Evolutionary conservation across 768 basidiomycete species (phyloP).

Genomic region (Russula sp.): DNA sequence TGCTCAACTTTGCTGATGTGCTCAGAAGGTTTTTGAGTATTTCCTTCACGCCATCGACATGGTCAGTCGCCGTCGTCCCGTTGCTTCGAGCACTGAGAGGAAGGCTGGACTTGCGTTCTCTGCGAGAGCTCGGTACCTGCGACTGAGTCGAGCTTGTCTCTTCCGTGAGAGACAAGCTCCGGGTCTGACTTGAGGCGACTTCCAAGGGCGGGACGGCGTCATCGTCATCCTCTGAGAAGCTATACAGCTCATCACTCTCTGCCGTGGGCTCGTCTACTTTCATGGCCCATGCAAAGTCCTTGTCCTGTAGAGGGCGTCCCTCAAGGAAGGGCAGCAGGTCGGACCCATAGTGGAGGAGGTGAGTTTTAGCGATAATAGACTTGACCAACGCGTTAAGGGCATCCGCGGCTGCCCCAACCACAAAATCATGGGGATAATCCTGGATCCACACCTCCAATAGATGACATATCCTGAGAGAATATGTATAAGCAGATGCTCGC

Average conservation of each 20-base stretch:
- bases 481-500: background rate
- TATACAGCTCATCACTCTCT: slow-evolving; percentile 60
- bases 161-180: slow-evolving; percentile 8
- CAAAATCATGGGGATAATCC: slow-evolving; percentile 74
- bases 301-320: slow-evolving; percentile 58
- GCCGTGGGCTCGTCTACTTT: slow-evolving; percentile 51
- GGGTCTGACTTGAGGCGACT: slow-evolving; percentile 25
- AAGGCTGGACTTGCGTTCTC: slow-evolving; percentile 67
- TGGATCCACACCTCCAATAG: slow-evolving; percentile 73
- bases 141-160: slow-evolving; percentile 6
- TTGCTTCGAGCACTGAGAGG: slow-evolving; percentile 38
- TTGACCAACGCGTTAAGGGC: slow-evolving; percentile 72
- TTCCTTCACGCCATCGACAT: slow-evolving; percentile 37
- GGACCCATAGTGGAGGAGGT: slow-evolving; percentile 79
- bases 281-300: slow-evolving; percentile 69
- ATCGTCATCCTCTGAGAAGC: slow-evolving; percentile 50
- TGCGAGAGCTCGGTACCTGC: slow-evolving; percentile 27
- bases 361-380: slow-evolving; percentile 71
- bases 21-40: slow-evolving; percentile 58
- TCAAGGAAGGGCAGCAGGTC: slow-evolving; percentile 80
- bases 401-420: slow-evolving; percentile 64
- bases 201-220: slow-evolving; percentile 27
- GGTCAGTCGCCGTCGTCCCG: slow-evolving; percentile 21
- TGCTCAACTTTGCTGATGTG: slow-evolving; percentile 51
- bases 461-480: slow-evolving; percentile 59